phyloP scores from a whole-genome alignment of 768 basidiomycete species.

The Lactarius quietus region DNA sequence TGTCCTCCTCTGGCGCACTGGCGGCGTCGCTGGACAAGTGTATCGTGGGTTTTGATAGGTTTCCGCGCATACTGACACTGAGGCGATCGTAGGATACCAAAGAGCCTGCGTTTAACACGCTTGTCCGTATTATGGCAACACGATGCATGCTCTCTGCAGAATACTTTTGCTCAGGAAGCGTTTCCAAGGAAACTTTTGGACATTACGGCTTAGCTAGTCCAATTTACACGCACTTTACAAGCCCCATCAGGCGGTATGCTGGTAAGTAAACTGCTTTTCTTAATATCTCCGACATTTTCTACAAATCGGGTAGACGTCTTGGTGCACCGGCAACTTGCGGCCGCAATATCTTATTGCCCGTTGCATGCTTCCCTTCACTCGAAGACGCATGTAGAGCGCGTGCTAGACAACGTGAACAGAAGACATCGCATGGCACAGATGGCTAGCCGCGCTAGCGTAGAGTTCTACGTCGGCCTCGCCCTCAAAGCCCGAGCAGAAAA shows the following conservation, averaged over 20 bases:
- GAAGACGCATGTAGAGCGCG: constrained; percentile 81
- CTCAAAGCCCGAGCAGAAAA: constrained; percentile 63
- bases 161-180: constrained; percentile 96
- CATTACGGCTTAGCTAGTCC: constrained; percentile 97
- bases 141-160: constrained; percentile 98
- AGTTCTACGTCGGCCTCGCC: constrained; percentile 95
- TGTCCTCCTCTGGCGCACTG: constrained; percentile 85
- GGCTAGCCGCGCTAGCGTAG: constrained; percentile 93
- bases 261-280: constrained; percentile 43
- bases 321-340: constrained; percentile 88
- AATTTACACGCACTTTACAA: constrained; percentile 98
- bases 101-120: constrained; percentile 91
- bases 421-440: constrained; percentile 97
- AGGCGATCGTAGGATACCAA: constrained; percentile 56
- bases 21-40: constrained; percentile 87
- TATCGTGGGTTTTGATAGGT: constrained; percentile 49
- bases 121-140: constrained; percentile 98
- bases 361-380: constrained; percentile 88
- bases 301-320: constrained; percentile 63
- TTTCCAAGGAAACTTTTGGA: constrained; percentile 86
- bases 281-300: background rate
- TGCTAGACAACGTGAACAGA: constrained; percentile 82
- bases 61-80: constrained; percentile 1
- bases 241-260: constrained; percentile 94
- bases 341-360: constrained; percentile 79